Base-by-base conservation (phyloP, 2,329 filamentous ascomycete species). In the Colletotrichum orbiculare region DNA sequence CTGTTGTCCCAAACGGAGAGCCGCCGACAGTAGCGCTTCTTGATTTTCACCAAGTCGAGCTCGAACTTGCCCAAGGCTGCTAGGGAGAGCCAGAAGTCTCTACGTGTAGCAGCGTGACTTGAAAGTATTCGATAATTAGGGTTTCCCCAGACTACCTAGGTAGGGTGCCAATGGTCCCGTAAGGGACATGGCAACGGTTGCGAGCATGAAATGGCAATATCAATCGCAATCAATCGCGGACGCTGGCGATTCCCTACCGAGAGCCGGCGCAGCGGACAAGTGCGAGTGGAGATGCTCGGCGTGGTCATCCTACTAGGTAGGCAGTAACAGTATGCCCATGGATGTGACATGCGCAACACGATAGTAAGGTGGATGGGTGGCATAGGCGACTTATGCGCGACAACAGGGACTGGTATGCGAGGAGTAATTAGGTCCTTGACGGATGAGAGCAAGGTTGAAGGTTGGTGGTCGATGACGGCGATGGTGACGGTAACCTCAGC, bases 181-280 rank as follows among this genome's bases (percentile, higher is more conserved):
- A 59, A 57, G 48, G 53, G 48, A 64, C 42, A 43, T 42, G 35
- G 38, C 38, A 17, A 39, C 43, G 48, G 38, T 47, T 38, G 55
- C 37, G 38, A n/a, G 64, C 64, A 66, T 64, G 54, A 64, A 59
- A 33, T 54, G 13, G 64, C 54, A 64, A 64, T 59, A 54, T 66
- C 43, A 48, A 60, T n/a, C 17, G 47, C 49, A 66, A 64, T 66
- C 25, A 64, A 64, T 60, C 33, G 47, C 47, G 35, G n/a, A 63
- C 42, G 47, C 47, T 57, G 58, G 39, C 47, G 45, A 45, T 52
- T 46, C 47, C 38, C 57, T 17, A 37, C 46, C 47, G 39, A 52
- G 60, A 46, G 48, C 43, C n/a, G 59, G 25, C 15, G 15, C 39
- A 25, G 46, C 34, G 25, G 47, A 45, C 10, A 17, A 33, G 54